A percentile compares a stretch with the other conserved stretches of the same genome.
phyloP scores from a whole-genome alignment of 2,329 filamentous ascomycete species.

The Pseudopithomyces maydicus region DNA sequence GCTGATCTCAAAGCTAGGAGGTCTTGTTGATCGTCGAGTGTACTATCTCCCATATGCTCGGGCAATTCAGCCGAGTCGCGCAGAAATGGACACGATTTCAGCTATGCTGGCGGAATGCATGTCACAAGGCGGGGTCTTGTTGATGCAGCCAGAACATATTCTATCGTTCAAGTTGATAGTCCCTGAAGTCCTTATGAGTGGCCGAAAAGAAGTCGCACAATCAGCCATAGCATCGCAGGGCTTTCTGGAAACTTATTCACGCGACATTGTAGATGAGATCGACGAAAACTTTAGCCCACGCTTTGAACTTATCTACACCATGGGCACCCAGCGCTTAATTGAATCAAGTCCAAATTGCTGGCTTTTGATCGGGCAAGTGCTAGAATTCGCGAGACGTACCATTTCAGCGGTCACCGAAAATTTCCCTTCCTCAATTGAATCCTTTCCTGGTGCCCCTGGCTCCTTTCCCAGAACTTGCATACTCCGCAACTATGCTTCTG shows the following conservation, averaged over 20 bases:
- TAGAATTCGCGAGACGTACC: constrained; percentile 54
- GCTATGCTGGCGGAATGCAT: constrained; percentile 54
- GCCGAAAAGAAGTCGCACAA: constrained; percentile 32
- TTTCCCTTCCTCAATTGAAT: constrained; percentile 51
- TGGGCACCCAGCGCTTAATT: constrained; percentile 57
- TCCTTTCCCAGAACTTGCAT: constrained; percentile 33
- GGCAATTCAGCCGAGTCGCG: constrained; percentile 41
- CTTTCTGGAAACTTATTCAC: constrained; percentile 50
- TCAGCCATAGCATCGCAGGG: constrained; percentile 50
- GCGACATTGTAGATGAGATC: constrained; percentile 68
- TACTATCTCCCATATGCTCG: constrained; percentile 66
- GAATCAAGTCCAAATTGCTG: constrained; percentile 63
- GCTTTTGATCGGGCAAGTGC: constrained; percentile 59
- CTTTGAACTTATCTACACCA: constrained; percentile 68
- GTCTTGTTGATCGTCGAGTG: constrained; percentile 59
- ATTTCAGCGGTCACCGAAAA: constrained; percentile 31
- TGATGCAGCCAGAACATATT: constrained; percentile 68
- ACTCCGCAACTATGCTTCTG: constrained; percentile 39
- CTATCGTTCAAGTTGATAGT: constrained; percentile 68
- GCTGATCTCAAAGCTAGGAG: constrained; percentile 60
- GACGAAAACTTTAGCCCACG: constrained; percentile 66
- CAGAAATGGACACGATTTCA: constrained; percentile 44
- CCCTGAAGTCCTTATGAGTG: constrained; percentile 53
- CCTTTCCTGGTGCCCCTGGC: constrained; percentile 26
- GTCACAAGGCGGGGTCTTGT: constrained; percentile 57